Base-by-base conservation (phyloP, 805 yeast species). In the Ogataea ganodermae region DNA sequence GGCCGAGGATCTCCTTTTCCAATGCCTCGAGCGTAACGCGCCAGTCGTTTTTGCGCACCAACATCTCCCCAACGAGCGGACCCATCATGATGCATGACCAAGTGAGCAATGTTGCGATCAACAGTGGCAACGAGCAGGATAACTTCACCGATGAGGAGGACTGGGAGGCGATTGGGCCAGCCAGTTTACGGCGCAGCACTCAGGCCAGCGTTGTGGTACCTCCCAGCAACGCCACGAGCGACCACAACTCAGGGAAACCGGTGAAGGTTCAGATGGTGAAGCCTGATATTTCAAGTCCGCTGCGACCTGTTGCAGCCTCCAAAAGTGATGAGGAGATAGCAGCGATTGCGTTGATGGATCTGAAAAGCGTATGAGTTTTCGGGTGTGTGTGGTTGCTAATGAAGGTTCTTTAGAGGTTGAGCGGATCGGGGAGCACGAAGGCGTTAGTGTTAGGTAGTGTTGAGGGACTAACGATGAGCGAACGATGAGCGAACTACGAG, bases 61-160 rank as follows among this genome's bases (percentile, higher is more conserved):
- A 54, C 44, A 42, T 63, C 3, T 61, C 65, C 1, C 68, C 68
- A 2, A 51, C 55, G n/a, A 44, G 48, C 3, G 63, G 60, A 16
- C 62, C 62, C 4, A 40, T 58, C 16, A 53, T 56, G 53, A 26
- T 58, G 35, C 58, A 58, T 44, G 67, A 59, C 39, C 59, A 63
- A 38, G 55, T 58, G 21, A 60, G 66, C 44, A 62, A 52, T 24
- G 57, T 60, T 26, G 45, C 58, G 8, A 55, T 60, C 18, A 51
- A 54, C 22, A 56, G 61, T 16, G 59, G 57, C 18, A 55, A 50
- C 30, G 35, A 49, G 10, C 42, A 42, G 44, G 76, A 83, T 36
- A 96, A 89, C 60, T 57, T 49, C 44, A 92, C 99, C 0, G 99
- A 92, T 66, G 98, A 92, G 62, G 99, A 92, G 67, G 98, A 92